Percentiles rank a stretch among this genome's conserved stretches.
Conservation (phyloP, 352 stramenopile genomes). For the Pythium biforme region DNA sequence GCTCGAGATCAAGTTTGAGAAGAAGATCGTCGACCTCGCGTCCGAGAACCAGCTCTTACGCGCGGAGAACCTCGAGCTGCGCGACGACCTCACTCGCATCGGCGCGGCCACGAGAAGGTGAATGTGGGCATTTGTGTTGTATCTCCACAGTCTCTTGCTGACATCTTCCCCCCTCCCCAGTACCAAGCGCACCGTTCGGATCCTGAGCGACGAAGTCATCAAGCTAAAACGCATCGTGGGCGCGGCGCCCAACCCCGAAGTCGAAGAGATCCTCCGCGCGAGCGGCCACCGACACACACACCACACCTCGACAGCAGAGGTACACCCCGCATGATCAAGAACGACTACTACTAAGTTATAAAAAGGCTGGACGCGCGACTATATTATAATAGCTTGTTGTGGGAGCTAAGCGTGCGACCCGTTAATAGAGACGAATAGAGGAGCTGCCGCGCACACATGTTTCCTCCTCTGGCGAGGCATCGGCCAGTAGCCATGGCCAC, state of each 20-base stretch:
- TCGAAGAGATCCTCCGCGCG: slow-evolving; percentile 21
- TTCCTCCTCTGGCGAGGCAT: too few species aligned
- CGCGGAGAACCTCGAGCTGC: slow-evolving; percentile 43
- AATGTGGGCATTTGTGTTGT: slow-evolving; percentile 3
- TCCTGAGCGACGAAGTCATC: slow-evolving; percentile 46
- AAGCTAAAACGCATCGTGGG: slow-evolving; percentile 41
- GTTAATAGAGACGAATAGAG: neutral
- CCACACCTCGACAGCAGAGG: slow-evolving; percentile 12
- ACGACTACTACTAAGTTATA: neutral
- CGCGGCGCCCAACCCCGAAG: slow-evolving; percentile 16
- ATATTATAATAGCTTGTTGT: neutral
- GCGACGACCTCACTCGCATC: slow-evolving; percentile 29
- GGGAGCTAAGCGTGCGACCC: neutral
- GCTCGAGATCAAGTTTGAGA: slow-evolving; percentile 40
- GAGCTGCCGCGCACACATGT: neutral
- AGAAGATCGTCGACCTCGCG: slow-evolving; percentile 40
- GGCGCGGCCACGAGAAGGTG: slow-evolving; percentile 30
- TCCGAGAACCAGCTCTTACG: slow-evolving; percentile 40
- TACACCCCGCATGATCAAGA: slow-evolving; percentile 8
- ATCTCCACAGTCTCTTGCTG: slow-evolving; percentile 5
- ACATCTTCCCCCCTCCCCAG: slow-evolving; percentile 23
- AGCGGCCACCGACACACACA: slow-evolving; percentile 3
- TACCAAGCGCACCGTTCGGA: slow-evolving; percentile 46
- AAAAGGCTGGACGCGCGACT: neutral
- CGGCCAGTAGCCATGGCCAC: too few species aligned